Percentiles rank a stretch among this genome's conserved stretches.
Evolutionary conservation across 1,139 yeast species (phyloP).

Genomic region (Pichia sp.): DNA sequence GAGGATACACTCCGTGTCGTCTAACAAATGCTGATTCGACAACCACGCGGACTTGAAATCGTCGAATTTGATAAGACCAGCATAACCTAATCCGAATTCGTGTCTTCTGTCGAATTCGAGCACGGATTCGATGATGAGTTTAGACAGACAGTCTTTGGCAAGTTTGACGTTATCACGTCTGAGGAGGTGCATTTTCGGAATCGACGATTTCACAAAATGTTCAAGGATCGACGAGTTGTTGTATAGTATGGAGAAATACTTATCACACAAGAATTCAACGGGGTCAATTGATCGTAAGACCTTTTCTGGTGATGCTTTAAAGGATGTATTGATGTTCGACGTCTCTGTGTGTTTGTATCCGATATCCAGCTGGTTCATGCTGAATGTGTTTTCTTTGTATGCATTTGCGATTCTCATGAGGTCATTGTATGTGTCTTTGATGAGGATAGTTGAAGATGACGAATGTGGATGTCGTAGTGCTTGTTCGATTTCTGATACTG

Average conservation of each 20-base stretch:
- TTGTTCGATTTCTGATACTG: too few species aligned
- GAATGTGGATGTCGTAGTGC: too few species aligned
- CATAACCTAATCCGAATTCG: slow-evolving; percentile 1
- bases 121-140: slow-evolving; percentile 22
- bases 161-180: slow-evolving; percentile 23
- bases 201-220: slow-evolving; percentile 29
- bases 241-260: slow-evolving; percentile 22
- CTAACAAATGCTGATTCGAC: slow-evolving; percentile 11
- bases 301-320: slow-evolving; percentile 2
- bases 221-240: slow-evolving; percentile 22
- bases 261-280: slow-evolving; percentile 23
- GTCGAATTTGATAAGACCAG: not conserved
- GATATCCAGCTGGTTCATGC: not conserved
- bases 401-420: not conserved
- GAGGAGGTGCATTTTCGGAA: slow-evolving; percentile 29
- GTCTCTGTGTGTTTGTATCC: not conserved
- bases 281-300: slow-evolving; percentile 25
- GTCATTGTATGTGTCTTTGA: slow-evolving; percentile 5
- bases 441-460: not conserved
- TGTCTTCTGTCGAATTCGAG: slow-evolving; percentile 26
- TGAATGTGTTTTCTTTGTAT: not conserved
- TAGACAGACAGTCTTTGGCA: slow-evolving; percentile 22
- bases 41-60: slow-evolving; percentile 9
- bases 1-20: slow-evolving; percentile 16
- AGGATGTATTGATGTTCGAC: not conserved